phyloP scores from a whole-genome alignment of 1,284 basidiomycete species.

The Wallemia ichthyophaga region DNA sequence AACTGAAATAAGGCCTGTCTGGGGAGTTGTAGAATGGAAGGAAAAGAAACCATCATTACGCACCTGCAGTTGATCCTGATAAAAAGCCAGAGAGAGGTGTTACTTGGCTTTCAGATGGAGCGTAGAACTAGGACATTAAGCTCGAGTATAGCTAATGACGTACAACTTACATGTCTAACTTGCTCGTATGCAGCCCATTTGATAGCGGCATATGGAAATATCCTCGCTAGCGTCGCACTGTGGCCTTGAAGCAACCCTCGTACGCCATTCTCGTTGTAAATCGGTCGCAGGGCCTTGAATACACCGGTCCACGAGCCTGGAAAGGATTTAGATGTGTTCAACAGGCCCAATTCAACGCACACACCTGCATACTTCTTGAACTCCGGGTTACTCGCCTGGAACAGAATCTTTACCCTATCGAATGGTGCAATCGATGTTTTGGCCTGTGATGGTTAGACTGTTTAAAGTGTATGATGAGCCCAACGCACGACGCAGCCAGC shows the following conservation, averaged over 20 bases:
- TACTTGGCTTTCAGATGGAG: background rate
- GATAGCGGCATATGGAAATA: constrained; percentile 85
- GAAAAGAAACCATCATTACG: constrained; percentile 15
- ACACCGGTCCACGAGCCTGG: constrained; percentile 59
- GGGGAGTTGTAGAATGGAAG: background rate
- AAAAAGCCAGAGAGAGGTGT: constrained; percentile 1
- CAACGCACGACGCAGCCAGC: constrained; percentile 66
- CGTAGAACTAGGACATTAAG: background rate
- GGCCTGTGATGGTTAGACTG: constrained; percentile 24
- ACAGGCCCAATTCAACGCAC: constrained; percentile 4
- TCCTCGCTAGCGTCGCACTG: constrained; percentile 42
- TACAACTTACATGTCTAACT: constrained; percentile 37
- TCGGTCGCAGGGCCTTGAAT: constrained; percentile 45
- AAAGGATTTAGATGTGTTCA: background rate
- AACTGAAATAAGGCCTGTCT: constrained; percentile 51
- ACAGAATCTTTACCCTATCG: constrained; percentile 94
- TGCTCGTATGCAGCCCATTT: constrained; percentile 96
- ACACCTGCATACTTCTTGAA: constrained; percentile 72
- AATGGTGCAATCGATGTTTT: constrained; percentile 92
- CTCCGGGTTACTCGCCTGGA: constrained; percentile 87
- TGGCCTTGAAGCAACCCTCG: constrained; percentile 81
- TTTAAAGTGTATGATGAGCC: constrained; percentile 1
- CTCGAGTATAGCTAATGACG: too few relatives aligned
- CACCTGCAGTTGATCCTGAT: constrained; percentile 2
- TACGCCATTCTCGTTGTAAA: constrained; percentile 39